Conservation (phyloP, 176 grass and related monocot species). For the Coix lacrymajobi region DNA sequence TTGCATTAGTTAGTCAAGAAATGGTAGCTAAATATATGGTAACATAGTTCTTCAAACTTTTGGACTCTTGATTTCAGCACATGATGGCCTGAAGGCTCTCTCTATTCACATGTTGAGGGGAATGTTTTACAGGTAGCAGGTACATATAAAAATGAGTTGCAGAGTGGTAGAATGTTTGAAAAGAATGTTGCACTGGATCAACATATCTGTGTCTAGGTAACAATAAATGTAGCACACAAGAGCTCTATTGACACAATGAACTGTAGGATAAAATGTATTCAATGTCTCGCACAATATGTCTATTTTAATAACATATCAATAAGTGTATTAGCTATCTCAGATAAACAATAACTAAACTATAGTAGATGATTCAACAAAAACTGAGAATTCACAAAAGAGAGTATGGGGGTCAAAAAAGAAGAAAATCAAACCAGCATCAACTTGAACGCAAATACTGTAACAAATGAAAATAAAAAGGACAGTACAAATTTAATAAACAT, state of each 20-base stretch:
- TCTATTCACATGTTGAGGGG: background rate
- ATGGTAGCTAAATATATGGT: background rate
- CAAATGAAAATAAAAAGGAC: background rate
- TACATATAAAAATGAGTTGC: background rate
- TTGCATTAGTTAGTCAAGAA: conserved; percentile 5
- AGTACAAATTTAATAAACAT: background rate
- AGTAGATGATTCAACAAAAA: background rate
- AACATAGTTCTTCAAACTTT: background rate
- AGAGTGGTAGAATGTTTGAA: background rate
- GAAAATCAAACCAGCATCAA: background rate
- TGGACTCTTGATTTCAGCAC: background rate
- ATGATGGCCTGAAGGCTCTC: background rate
- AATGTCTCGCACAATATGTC: background rate
- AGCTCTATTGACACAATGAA: background rate
- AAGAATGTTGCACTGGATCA: background rate
- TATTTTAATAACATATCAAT: background rate
- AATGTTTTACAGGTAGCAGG: background rate
- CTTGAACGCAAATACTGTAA: background rate
- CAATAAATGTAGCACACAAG: background rate
- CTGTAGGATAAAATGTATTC: background rate
- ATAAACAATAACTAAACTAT: background rate
- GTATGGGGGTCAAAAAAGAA: background rate
- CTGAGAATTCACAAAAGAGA: background rate
- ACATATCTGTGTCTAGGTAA: background rate
- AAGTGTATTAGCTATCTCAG: background rate